Conservation (phyloP, 1,284 basidiomycete genomes). For the Rhodotorula sp. region DNA sequence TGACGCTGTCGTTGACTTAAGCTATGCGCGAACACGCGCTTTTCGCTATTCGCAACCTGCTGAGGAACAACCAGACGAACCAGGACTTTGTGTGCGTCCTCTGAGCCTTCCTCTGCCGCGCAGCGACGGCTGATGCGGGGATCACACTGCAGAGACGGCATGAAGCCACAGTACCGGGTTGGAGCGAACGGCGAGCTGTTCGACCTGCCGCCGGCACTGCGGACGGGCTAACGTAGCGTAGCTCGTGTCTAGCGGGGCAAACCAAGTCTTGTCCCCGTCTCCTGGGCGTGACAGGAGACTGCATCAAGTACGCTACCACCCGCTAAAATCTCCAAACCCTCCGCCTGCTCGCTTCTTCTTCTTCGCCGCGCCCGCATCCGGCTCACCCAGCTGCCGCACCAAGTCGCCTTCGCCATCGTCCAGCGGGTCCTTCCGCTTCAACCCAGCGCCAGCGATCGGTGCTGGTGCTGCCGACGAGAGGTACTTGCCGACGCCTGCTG, state of each 20-base stretch:
- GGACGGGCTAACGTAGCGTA: not conserved
- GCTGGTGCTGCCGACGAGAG: conserved; percentile 37
- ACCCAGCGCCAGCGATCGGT: conserved; percentile 4
- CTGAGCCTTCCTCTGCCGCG: not conserved
- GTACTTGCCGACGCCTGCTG: conserved; percentile 52
- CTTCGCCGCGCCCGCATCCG: conserved; percentile 47
- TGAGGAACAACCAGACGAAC: conserved; percentile 71
- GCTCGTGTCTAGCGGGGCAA: not conserved
- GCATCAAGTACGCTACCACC: conserved; percentile 30
- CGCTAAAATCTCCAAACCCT: conserved; percentile 71
- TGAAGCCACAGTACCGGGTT: conserved; percentile 31
- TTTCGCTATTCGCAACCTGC: conserved; percentile 72
- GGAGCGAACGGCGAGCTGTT: conserved; percentile 23
- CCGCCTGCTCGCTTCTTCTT: conserved; percentile 66
- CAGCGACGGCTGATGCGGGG: too few species aligned
- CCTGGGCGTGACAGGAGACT: too few species aligned
- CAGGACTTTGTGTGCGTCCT: conserved; percentile 66
- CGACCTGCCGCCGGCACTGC: conserved; percentile 32
- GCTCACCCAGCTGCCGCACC: conserved; percentile 33
- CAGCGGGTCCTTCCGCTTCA: conserved; percentile 37
- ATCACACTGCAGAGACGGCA: conserved; percentile 7
- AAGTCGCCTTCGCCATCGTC: conserved; percentile 52
- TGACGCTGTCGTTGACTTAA: conserved; percentile 46
- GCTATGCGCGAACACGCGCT: conserved; percentile 87
- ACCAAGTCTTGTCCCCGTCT: not conserved